phyloP scores from a whole-genome alignment of 352 stramenopile genomes.

The Phytophthora sp. region DNA sequence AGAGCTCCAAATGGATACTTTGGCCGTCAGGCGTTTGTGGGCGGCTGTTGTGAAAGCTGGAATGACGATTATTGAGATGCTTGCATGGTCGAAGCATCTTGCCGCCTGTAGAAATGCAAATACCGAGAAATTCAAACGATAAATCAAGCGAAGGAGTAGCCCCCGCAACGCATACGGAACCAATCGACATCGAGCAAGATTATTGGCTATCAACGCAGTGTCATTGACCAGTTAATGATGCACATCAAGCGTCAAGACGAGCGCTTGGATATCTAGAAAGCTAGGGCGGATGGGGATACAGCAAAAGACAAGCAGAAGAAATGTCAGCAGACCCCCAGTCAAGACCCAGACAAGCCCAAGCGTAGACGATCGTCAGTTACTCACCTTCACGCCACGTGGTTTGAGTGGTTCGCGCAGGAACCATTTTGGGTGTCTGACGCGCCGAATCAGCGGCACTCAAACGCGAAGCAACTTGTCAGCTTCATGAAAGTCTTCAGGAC shows the following conservation, averaged over 20 bases:
- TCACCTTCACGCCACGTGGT: slow-evolving; percentile 18
- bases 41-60: background rate
- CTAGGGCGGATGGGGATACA: background rate
- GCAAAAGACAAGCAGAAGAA: slow-evolving; percentile 8
- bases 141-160: background rate
- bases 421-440: background rate
- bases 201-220: slow-evolving; percentile 9
- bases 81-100: background rate
- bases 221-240: slow-evolving; percentile 13
- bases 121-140: too few relatives aligned
- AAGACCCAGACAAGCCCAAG: slow-evolving; percentile 21
- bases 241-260: slow-evolving; percentile 12
- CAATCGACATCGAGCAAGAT: too few relatives aligned
- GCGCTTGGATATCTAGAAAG: slow-evolving; percentile 11
- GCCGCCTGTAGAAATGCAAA: background rate
- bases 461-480: slow-evolving; percentile 20
- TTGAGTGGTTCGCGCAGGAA: slow-evolving; percentile 14
- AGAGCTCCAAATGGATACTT: too few relatives aligned
- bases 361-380: background rate
- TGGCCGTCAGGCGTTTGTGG: background rate
- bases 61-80: too few relatives aligned
- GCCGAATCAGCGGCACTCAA: slow-evolving; percentile 17
- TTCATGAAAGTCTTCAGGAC: slow-evolving; percentile 26
- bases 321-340: slow-evolving; percentile 2
- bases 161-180: background rate